Conservation (phyloP, 169 alveolate genomes). For the Plasmodium berghei region DNA sequence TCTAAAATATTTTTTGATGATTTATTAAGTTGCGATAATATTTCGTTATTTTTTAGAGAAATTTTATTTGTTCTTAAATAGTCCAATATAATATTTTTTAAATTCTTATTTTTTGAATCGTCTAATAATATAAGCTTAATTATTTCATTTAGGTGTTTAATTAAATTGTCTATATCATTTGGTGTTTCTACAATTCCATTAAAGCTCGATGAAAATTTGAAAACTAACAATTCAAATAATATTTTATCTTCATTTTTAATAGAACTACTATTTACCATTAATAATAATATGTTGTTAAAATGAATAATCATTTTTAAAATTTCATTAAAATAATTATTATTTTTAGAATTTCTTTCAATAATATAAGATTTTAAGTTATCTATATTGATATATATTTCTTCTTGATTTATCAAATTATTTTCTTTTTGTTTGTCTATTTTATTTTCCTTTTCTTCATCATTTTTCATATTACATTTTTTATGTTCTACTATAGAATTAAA, state of each 20-base stretch:
- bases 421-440: not conserved
- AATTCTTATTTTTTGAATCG: conserved; percentile 19
- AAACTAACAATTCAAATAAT: conserved; percentile 32
- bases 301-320: conserved; percentile 64
- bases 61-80: conserved; percentile 35
- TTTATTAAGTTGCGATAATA: conserved; percentile 36
- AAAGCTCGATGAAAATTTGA: conserved; percentile 54
- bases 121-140: conserved; percentile 31
- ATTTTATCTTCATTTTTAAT: conserved; percentile 36
- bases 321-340: conserved; percentile 59
- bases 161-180: conserved; percentile 34
- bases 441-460: not conserved
- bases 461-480: not conserved
- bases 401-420: not conserved
- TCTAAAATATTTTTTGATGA: not conserved
- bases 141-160: conserved; percentile 53
- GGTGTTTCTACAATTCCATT: conserved; percentile 25
- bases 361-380: conserved; percentile 38
- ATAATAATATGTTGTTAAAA: conserved; percentile 55
- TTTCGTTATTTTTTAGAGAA: conserved; percentile 23
- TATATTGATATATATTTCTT: conserved; percentile 27
- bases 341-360: conserved; percentile 45
- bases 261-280: conserved; percentile 31
- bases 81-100: conserved; percentile 24
- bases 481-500: conserved; percentile 17